Evolutionary conservation across 2,329 filamentous ascomycete genomes (phyloP).

Genomic region (Arthroderma sp.): DNA sequence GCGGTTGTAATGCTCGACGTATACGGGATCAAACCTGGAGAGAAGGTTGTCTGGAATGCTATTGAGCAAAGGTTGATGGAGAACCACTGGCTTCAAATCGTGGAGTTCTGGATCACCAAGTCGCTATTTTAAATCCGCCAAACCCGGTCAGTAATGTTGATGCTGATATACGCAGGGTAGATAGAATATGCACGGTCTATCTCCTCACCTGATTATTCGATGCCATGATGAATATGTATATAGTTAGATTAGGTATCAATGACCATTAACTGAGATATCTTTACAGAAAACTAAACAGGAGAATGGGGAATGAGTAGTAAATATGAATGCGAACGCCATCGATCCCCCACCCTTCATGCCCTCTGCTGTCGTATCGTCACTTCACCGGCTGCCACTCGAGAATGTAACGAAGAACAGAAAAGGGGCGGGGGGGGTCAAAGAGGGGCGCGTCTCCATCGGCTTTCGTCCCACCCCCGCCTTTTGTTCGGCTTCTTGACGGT

Average conservation of each 20-base stretch:
- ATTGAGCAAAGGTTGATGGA: conserved; percentile 28
- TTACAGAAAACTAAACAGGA: background rate
- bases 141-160: background rate
- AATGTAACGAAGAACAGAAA: too few relatives aligned
- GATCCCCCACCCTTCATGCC: conserved; percentile 19
- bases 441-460: too few relatives aligned
- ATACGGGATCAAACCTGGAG: conserved; percentile 28
- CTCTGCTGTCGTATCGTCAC: conserved; percentile 20
- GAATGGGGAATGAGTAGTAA: background rate
- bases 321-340: background rate
- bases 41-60: conserved; percentile 27
- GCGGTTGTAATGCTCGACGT: conserved; percentile 30
- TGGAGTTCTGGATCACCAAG: conserved; percentile 15
- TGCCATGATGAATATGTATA: background rate
- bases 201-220: background rate
- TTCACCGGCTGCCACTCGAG: conserved; percentile 17
- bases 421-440: too few relatives aligned
- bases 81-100: conserved; percentile 13
- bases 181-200: too few relatives aligned
- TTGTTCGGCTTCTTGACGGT: too few relatives aligned
- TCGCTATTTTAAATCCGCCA: background rate
- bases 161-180: background rate
- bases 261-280: background rate
- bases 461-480: too few relatives aligned
- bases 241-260: background rate